Evolutionary conservation across 202 grass and related monocot species (phyloP).

Genomic region (Hordeum pubiflorum): DNA sequence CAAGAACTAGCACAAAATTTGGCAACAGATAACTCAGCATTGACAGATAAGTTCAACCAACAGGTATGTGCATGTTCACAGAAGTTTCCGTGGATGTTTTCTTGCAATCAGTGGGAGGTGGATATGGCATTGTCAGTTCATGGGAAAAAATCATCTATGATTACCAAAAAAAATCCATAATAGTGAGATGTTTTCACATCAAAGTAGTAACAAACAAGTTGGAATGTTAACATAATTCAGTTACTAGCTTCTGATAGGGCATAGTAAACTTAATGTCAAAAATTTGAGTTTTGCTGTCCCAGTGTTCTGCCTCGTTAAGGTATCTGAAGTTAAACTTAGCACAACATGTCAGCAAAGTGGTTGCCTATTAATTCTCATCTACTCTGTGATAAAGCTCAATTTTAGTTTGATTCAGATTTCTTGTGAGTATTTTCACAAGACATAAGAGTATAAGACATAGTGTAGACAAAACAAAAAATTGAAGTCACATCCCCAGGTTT

Average conservation of each 20-base stretch:
- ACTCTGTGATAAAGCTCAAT: background rate
- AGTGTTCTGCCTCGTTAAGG: background rate
- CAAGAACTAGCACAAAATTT: slow-evolving; percentile 66
- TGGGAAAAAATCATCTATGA: background rate
- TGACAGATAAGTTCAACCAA: slow-evolving; percentile 95
- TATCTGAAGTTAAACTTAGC: slow-evolving; percentile 11
- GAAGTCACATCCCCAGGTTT: background rate
- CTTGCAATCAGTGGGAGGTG: background rate
- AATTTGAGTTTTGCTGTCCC: background rate
- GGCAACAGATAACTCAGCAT: slow-evolving; percentile 79
- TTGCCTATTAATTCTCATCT: background rate
- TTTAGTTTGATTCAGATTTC: background rate
- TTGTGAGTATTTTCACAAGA: background rate
- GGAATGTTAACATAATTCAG: slow-evolving; percentile 7
- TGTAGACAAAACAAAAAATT: background rate
- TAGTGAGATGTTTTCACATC: background rate
- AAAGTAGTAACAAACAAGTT: background rate
- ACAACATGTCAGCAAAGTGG: background rate
- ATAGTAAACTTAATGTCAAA: background rate
- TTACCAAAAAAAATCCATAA: background rate
- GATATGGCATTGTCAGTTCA: background rate
- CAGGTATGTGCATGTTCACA: slow-evolving; percentile 49
- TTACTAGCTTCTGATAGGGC: background rate
- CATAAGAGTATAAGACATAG: background rate
- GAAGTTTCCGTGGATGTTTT: slow-evolving; percentile 14